Base-by-base conservation (phyloP, 2,329 filamentous ascomycete species). In the Elsinoe perseae region DNA sequence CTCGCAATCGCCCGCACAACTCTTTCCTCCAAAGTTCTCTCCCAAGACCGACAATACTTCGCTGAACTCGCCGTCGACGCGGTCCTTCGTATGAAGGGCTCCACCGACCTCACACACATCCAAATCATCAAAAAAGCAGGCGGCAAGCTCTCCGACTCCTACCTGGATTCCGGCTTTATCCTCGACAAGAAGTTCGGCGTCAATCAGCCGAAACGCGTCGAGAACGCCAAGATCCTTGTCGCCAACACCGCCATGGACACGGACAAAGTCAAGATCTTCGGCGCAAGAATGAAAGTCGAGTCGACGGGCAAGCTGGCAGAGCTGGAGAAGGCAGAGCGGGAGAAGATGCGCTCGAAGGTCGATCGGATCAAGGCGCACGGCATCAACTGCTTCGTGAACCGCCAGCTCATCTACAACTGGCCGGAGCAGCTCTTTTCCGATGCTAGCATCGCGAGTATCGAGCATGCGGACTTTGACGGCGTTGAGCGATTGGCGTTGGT, bases 351-450 rank as follows among this genome's bases (percentile, higher is more conserved):
- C 80, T 87, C 88, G 63, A 98, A 98, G 81, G 93, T 98, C 44
- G 93, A 98, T 61, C 92, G 89, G 74, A 98, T 98, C 77, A 98
- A 97, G 82, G 82, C 89, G 46, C 93, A 98, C 69, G 93, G 93
- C 58, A 96, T 98, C 77, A 98, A 98, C 81, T 97, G 93, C 80
- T 98, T 98, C 74, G 95, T 98, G 73, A 98, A 98, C 81, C 81
- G 93, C 65, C 93, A 98, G 73, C 83, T 98, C 61, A 98, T 98
- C 76, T 98, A 98, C 81, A 98, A 98, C 80, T 98, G 93, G 93
- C 93, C 93, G 4, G 93, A 98, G 75, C 93, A 98, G 75, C 85
- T 98, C 46, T 98, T 98, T 69, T 90, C 92, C 32, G 93, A 98
- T 71, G 92, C 91, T 6, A 93, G 93, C 60, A 97, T 98, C 73